Evolutionary conservation across 2,329 filamentous ascomycete genomes (phyloP), one percentile per base, ranked within the genome.

Genomic region (Trichoderma atrobrunneum): DNA sequence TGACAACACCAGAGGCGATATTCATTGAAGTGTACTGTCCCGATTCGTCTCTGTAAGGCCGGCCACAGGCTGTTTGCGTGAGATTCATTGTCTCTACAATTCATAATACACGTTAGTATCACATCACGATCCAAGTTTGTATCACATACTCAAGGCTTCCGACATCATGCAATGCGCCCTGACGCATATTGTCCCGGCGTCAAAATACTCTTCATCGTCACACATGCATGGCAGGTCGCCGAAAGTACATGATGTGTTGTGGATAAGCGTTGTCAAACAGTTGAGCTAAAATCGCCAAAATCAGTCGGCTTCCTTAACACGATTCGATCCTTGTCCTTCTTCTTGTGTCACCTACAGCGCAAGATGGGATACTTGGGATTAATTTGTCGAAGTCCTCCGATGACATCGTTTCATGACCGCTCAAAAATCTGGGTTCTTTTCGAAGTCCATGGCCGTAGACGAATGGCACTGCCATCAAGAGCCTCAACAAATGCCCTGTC

Each of bases 1-100:
- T 70, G 11, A 77, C 39, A n/a, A 73, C 70, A 30, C 73, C 75
- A 57, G 76, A 73, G 60, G 73, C 39, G 54, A 76, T 59, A 32
- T 70, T 72, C 71, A 72, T 70, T 11, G 36, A 36, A 26, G 26
- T 70, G 43, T 72, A 72, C 18, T 30, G 36, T 16, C 16, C 59
- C 7, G 65, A 63, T 7, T 24, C 26, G 16, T 72, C 66, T 26
- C 71, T 51, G 1, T 70, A 30, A n/a, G 71, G 71, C 14, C 34
- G 24, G 30, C 64, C n/a, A 26, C 71, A 72, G 30, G 66, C 65
- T 5, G 11, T 64, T 26, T 72, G 48, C 2, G 71, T 70, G 2
- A 72, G 36, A 32, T 70, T 72, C 60, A 70, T 72, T 24, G 66
- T 70, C n/a, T 28, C 71, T 72, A 18, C 10, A 26, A 3, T 8